Conservation (phyloP, 176 grass and related monocot genomes). For the Musa troglodytarum region DNA sequence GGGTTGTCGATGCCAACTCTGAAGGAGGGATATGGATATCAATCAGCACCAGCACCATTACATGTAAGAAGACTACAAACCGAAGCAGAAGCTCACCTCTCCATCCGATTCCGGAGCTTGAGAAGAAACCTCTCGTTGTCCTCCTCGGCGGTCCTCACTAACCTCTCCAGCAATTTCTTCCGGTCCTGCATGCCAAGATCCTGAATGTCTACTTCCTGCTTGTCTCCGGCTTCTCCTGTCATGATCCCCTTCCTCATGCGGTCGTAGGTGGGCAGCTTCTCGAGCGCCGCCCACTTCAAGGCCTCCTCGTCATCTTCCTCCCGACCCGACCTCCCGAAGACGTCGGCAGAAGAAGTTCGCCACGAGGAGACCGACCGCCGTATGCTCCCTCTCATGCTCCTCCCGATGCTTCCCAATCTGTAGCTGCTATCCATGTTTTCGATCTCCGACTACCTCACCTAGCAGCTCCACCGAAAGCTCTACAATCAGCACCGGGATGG, state of each 20-base stretch:
- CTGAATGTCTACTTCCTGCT: slow-evolving; percentile 55
- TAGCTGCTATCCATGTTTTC: slow-evolving; percentile 14
- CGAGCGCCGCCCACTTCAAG: slow-evolving; percentile 81
- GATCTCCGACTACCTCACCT: neutral
- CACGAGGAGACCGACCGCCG: slow-evolving; percentile 48
- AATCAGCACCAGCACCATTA: too few species aligned
- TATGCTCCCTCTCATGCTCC: slow-evolving; percentile 25
- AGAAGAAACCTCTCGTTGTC: slow-evolving; percentile 90
- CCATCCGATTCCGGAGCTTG: slow-evolving; percentile 81
- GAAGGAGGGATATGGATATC: neutral
- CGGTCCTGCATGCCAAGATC: slow-evolving; percentile 47
- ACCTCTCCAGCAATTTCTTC: slow-evolving; percentile 68
- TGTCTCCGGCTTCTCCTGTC: neutral
- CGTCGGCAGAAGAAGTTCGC: slow-evolving; percentile 41
- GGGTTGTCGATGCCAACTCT: slow-evolving; percentile 92
- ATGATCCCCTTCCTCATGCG: slow-evolving; percentile 79
- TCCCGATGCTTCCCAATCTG: slow-evolving; percentile 29
- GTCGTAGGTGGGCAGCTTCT: slow-evolving; percentile 90
- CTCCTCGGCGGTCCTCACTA: slow-evolving; percentile 80
- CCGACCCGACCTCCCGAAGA: slow-evolving; percentile 45
- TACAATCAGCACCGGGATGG: neutral
- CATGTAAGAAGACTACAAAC: neutral
- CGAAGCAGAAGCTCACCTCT: slow-evolving; percentile 34
- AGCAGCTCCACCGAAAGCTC: neutral
- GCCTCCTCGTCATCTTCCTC: slow-evolving; percentile 97